Base-by-base conservation (phyloP, 805 yeast genomes). In the Candida maesae region DNA sequence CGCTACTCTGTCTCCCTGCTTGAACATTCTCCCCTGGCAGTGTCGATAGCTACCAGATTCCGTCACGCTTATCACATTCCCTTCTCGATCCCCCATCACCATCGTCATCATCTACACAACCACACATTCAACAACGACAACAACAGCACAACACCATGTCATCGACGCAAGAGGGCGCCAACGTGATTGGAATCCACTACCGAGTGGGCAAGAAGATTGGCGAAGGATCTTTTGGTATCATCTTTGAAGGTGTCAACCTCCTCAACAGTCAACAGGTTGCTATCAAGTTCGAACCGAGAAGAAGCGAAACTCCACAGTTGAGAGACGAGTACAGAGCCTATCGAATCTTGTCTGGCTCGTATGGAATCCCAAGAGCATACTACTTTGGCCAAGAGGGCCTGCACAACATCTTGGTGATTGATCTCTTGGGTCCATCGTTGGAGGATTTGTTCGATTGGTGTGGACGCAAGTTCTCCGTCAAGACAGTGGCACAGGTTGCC, bases 401-500 rank as follows among this genome's bases (percentile, higher is more conserved):
- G 45, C 98, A 93, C 70, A 90, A 91, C 63, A 89, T 93, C 38
- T 70, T 93, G 49, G 96, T 93, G 28, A 93, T 93, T 54, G 99
- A 93, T 61, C 73, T 93, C 33, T 73, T 93, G 55, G 99, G 99
- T 11, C 99, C 99, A 9, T 84, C 95, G 1, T 71, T 93, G 49
- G 99, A 93, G 62, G 99, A 93, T 65, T 70, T 93, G 51, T 93
- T 93, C 64, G 99, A 93, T 61, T 93, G 98, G 98, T 93, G 99
- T 67, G 95, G 95, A 28, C 79, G 99, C 39, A 78, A 82, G 59
- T 93, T 93, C 59, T 68, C 82, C 36, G 76, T 86, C 41, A 89
- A 90, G 63, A 89, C 98, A 4, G 95, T 87, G 35, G 93, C 84
- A 31, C 95, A 87, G 70, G 89, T 88, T 31, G 95, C 97, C 17